These are phyloP conservation scores for Aspergillus egyptiacus DNA, from an alignment of 495 filamentous ascomycete species.

Conservation along the genomic window DNA sequence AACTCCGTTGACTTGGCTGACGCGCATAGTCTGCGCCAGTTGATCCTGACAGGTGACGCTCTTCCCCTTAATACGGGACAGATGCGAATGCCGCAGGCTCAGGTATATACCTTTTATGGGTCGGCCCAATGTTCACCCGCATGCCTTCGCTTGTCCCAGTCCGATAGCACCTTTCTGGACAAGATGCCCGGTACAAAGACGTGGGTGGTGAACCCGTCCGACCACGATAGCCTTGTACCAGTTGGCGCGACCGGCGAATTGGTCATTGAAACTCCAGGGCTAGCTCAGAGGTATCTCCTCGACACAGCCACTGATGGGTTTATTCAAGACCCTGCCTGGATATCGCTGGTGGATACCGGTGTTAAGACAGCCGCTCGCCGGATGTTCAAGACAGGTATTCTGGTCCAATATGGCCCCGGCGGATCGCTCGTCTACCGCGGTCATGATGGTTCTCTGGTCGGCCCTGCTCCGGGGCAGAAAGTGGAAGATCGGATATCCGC, in stretches of 20 bases:
- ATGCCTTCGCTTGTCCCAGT: constrained; percentile 16
- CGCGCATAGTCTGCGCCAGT: constrained; percentile 12
- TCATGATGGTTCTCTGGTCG: neutral
- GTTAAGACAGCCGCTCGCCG: neutral
- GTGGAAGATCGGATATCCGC: too few species aligned
- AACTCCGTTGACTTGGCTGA: constrained; percentile 12
- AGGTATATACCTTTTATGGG: constrained; percentile 31
- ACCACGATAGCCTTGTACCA: constrained; percentile 49
- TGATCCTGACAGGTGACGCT: constrained; percentile 19
- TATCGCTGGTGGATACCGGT: neutral
- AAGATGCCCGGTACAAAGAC: constrained; percentile 11
- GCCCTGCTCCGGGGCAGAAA: too few species aligned
- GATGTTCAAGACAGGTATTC: neutral
- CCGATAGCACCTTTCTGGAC: neutral
- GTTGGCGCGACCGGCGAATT: constrained; percentile 56
- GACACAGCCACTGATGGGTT: neutral
- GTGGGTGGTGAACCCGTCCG: constrained; percentile 53
- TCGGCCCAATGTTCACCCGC: constrained; percentile 31
- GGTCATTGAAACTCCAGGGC: constrained; percentile 51
- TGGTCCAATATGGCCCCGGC: neutral
- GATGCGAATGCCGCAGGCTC: constrained; percentile 11
- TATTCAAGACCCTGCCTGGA: neutral
- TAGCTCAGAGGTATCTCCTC: neutral
- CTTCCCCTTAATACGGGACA: constrained; percentile 3
- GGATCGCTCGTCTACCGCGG: neutral